Evolutionary conservation across 2,329 filamentous ascomycete genomes (phyloP).

Genomic region (Fusarium pininemorale): DNA sequence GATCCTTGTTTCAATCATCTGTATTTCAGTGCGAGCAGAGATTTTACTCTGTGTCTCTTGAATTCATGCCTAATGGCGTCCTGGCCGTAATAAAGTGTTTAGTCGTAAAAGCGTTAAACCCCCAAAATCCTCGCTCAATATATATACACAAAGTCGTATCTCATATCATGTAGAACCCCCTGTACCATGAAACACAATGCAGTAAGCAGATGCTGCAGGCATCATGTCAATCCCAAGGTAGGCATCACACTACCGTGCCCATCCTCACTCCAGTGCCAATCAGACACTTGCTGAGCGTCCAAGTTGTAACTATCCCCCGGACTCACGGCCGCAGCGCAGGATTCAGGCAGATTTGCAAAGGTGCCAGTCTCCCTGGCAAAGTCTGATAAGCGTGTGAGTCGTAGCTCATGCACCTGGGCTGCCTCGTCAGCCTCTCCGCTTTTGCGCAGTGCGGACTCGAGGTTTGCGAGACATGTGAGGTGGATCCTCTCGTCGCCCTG

Average conservation of each 20-base stretch:
- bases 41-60: not conserved
- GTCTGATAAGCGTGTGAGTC: conserved; percentile 41
- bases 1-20: not conserved
- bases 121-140: not conserved
- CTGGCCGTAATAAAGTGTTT: not conserved
- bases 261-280: conserved; percentile 37
- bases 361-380: conserved; percentile 44
- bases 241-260: conserved; percentile 14
- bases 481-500: conserved; percentile 47
- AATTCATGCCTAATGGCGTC: not conserved
- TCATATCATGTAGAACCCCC: not conserved
- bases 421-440: conserved; percentile 40
- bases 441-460: conserved; percentile 43
- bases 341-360: conserved; percentile 35
- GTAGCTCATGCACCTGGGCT: conserved; percentile 40
- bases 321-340: conserved; percentile 24
- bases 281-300: conserved; percentile 28
- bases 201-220: conserved; percentile 9
- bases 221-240: conserved; percentile 30
- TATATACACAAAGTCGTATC: not conserved
- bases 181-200: not conserved
- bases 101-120: conserved; percentile 18
- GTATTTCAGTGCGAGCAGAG: not conserved
- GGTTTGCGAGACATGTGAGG: conserved; percentile 47
- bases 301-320: conserved; percentile 28